Percentiles rank a stretch among this genome's conserved stretches.
Conservation (phyloP, 305 asterid species). For the Caryopteris hybrid region DNA sequence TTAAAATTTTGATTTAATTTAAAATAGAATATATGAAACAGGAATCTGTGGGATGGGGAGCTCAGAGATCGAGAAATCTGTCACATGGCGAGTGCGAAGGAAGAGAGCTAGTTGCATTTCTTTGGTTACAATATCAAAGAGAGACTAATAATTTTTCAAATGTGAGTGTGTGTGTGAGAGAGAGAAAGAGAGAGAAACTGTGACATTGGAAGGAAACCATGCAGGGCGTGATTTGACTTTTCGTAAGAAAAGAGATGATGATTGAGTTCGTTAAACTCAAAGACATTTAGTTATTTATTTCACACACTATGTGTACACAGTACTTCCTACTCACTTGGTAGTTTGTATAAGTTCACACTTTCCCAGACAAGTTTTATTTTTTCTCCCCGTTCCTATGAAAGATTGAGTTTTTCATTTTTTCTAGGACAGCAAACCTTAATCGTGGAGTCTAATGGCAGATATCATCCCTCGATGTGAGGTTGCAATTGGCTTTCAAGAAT, state of each 20-base stretch:
- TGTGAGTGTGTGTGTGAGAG: not conserved
- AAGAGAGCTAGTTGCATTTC: slow-evolving; percentile 4
- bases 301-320: slow-evolving; percentile 6
- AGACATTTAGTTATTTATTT: not conserved
- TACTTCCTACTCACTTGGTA: not conserved
- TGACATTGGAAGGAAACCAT: not conserved
- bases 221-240: not conserved
- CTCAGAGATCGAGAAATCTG: slow-evolving; percentile 40
- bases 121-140: too few relatives aligned
- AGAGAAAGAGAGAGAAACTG: too few relatives aligned
- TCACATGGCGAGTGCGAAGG: slow-evolving; percentile 54
- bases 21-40: not conserved
- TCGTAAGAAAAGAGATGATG: slow-evolving; percentile 20
- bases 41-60: slow-evolving; percentile 20
- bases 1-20: too few relatives aligned
- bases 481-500: too few relatives aligned
- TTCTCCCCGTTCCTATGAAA: not conserved
- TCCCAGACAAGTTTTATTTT: not conserved
- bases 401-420: too few relatives aligned
- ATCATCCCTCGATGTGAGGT: too few relatives aligned
- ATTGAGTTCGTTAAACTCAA: slow-evolving; percentile 33
- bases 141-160: too few relatives aligned
- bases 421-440: too few relatives aligned
- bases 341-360: not conserved
- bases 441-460: not conserved